Evolutionary conservation across 2,329 filamentous ascomycete species (phyloP).

Genomic region (Trichoderma atroviride): DNA sequence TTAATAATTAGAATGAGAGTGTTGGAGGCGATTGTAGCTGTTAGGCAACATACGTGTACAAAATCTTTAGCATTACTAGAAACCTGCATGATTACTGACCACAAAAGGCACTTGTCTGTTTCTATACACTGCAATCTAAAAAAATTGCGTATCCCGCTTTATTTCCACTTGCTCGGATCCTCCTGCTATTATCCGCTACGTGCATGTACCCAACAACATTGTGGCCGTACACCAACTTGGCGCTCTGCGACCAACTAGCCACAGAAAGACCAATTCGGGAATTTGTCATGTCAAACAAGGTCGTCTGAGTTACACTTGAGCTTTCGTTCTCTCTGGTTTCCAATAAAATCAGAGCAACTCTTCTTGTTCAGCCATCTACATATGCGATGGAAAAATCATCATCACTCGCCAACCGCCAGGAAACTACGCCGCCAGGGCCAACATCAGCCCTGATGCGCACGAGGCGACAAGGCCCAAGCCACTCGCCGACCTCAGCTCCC

Average conservation of each 20-base stretch:
- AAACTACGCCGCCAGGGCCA: neutral
- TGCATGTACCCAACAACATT: neutral
- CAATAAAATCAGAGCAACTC: neutral
- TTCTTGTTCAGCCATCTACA: neutral
- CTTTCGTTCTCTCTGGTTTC: neutral
- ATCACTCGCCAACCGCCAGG: neutral
- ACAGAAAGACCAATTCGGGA: neutral
- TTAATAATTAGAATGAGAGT: neutral
- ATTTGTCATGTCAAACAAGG: neutral
- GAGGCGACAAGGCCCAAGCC: neutral
- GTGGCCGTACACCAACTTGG: neutral
- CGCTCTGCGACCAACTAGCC: neutral
- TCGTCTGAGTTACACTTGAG: neutral
- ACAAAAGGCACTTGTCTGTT: neutral
- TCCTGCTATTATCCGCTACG: neutral
- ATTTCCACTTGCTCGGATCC: neutral
- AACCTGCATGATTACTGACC: neutral
- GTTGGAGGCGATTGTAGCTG: neutral
- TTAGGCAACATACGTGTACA: neutral
- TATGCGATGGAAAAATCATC: neutral
- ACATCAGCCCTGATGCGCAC: neutral
- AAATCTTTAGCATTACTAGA: neutral
- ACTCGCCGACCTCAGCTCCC: neutral
- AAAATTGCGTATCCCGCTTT: neutral
- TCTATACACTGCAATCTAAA: neutral